Evolutionary conservation across 306 rosid genomes (phyloP).

Genomic region (Neltuma alba): DNA sequence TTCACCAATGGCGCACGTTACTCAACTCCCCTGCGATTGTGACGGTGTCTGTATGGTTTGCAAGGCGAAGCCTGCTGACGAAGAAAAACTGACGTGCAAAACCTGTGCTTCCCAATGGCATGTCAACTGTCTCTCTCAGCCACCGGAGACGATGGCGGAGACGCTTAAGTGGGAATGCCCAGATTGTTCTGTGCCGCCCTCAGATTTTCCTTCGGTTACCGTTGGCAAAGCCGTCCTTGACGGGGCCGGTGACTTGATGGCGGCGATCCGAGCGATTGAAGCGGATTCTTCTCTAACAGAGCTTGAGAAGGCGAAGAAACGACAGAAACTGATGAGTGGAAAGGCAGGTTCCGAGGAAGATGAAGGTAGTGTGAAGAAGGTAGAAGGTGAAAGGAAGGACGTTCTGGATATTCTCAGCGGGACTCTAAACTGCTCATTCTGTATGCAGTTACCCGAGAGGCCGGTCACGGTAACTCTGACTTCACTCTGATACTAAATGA

Average conservation of each 20-base stretch:
- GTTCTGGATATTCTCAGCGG: constrained; percentile 45
- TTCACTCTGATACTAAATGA: not conserved
- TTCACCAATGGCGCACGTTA: constrained; percentile 21
- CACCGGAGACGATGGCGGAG: constrained; percentile 47
- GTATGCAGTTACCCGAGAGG: constrained; percentile 71
- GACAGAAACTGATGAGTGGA: constrained; percentile 61
- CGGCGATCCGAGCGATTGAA: constrained; percentile 57
- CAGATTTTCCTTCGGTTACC: not conserved
- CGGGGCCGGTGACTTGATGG: constrained; percentile 31
- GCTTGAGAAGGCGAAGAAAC: constrained; percentile 52
- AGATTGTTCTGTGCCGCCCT: constrained; percentile 48
- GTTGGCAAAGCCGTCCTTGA: not conserved
- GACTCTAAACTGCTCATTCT: constrained; percentile 59
- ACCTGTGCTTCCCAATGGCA: constrained; percentile 67
- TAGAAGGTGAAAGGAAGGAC: constrained; percentile 13
- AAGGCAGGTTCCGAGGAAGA: constrained; percentile 24
- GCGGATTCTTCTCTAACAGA: constrained; percentile 54
- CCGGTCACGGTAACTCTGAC: constrained; percentile 65
- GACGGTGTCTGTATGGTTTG: constrained; percentile 62
- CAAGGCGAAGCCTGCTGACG: constrained; percentile 43
- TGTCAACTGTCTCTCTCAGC: constrained; percentile 38
- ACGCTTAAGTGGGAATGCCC: constrained; percentile 59
- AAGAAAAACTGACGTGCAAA: constrained; percentile 49
- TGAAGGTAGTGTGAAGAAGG: not conserved
- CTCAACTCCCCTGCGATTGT: constrained; percentile 54